Evolutionary conservation across 371 early-diverging fungal genomes (phyloP).

Genomic region (Mortierella sp.): DNA sequence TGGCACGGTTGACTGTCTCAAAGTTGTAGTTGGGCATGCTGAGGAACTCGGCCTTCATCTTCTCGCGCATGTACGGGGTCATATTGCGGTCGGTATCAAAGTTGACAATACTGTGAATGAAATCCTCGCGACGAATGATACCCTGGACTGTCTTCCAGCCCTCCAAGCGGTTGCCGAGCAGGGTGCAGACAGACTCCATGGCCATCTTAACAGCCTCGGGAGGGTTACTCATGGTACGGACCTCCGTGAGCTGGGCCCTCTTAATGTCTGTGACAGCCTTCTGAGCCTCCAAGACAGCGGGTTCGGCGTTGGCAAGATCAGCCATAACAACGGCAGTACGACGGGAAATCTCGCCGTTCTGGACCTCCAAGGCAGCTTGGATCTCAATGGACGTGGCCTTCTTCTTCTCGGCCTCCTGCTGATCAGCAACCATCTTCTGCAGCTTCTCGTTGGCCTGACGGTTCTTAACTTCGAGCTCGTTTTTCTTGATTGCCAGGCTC

Average conservation of each 20-base stretch:
- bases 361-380: constrained; percentile 81
- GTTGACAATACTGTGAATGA: constrained; percentile 97
- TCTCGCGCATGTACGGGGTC: constrained; percentile 81
- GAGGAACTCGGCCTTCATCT: constrained; percentile 85
- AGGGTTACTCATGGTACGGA: constrained; percentile 98
- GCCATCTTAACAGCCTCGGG: constrained; percentile 97
- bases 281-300: constrained; percentile 97
- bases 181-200: constrained; percentile 97
- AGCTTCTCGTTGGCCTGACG: constrained; percentile 96
- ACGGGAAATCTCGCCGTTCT: constrained; percentile 87
- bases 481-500: constrained; percentile 91
- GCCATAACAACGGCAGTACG: constrained; percentile 87
- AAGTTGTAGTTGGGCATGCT: constrained; percentile 91
- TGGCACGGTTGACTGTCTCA: constrained; percentile 97
- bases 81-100: constrained; percentile 90
- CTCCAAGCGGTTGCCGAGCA: constrained; percentile 92
- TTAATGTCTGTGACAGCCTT: constrained; percentile 95
- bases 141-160: constrained; percentile 92
- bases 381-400: constrained; percentile 87
- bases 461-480: constrained; percentile 92
- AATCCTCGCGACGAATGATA: constrained; percentile 97
- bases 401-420: constrained; percentile 96
- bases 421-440: constrained; percentile 95
- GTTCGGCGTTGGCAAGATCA: constrained; percentile 97
- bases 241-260: constrained; percentile 98